A percentile compares a stretch with the other conserved stretches of the same genome.
Conservation (phyloP, 2,329 filamentous ascomycete species). For the Stylonectria norvegica region DNA sequence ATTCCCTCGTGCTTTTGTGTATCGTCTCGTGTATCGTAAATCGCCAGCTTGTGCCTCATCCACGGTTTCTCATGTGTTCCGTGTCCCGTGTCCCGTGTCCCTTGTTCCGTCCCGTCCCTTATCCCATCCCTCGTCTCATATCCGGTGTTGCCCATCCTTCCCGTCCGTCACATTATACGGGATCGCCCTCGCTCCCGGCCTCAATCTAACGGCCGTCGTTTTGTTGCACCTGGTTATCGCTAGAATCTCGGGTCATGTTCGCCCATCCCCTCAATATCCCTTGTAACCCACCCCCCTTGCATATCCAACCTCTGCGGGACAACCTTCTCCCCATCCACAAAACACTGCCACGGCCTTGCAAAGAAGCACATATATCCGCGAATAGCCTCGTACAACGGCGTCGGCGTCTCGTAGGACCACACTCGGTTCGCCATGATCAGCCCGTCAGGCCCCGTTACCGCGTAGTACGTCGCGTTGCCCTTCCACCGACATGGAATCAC, state of each 20-base stretch:
- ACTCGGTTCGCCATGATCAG: constrained; percentile 48
- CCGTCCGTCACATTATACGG: too few species aligned
- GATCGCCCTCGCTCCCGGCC: too few species aligned
- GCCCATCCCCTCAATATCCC: constrained; percentile 54
- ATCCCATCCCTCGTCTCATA: too few species aligned
- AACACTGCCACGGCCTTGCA: constrained; percentile 60
- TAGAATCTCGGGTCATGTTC: constrained; percentile 37
- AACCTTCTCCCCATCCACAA: constrained; percentile 58
- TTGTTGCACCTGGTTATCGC: too few species aligned
- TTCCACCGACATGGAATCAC: constrained; percentile 59
- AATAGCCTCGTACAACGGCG: constrained; percentile 48
- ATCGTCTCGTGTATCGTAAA: too few species aligned
- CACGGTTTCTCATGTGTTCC: too few species aligned
- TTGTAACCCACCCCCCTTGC: constrained; percentile 63
- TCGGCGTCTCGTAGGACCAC: constrained; percentile 58
- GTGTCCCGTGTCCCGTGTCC: too few species aligned
- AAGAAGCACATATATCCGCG: constrained; percentile 58
- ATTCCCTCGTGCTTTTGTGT: too few species aligned
- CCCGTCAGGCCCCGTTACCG: constrained; percentile 40
- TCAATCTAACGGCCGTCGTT: too few species aligned
- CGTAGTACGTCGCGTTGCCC: constrained; percentile 57
- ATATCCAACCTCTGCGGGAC: constrained; percentile 59
- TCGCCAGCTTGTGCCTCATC: too few species aligned
- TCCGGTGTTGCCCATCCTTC: too few species aligned
- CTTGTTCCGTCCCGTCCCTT: too few species aligned